phyloP scores from a whole-genome alignment of 108 stramenopile species.

The Skeletonema menzelii region DNA sequence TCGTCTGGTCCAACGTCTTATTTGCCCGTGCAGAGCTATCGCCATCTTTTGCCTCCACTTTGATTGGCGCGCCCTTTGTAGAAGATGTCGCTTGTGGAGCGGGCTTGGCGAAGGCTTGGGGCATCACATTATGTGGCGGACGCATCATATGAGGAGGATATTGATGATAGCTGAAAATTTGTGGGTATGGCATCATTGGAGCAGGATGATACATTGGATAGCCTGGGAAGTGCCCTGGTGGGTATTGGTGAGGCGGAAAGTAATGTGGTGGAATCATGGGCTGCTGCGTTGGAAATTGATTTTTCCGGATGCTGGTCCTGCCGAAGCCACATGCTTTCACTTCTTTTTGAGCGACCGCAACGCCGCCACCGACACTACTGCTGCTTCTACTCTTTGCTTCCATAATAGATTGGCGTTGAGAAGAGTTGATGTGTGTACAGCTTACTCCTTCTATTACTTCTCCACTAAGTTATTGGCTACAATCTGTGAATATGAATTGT shows the following conservation, averaged over 20 bases:
- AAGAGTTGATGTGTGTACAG: too few species aligned
- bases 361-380: background rate
- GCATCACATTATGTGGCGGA: background rate
- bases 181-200: background rate
- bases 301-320: background rate
- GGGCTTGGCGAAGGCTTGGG: background rate
- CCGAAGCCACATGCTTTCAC: background rate
- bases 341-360: background rate
- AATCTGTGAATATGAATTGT: too few species aligned
- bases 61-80: background rate
- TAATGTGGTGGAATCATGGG: background rate
- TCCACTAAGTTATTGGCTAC: too few species aligned
- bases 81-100: background rate
- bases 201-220: background rate
- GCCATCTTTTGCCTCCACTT: background rate
- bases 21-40: background rate
- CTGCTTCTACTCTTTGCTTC: background rate
- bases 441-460: too few species aligned
- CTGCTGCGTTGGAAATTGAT: background rate
- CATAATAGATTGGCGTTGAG: background rate
- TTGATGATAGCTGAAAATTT: background rate
- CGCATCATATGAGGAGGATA: background rate
- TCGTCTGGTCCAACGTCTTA: background rate
- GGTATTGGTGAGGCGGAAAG: background rate
- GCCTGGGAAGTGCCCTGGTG: background rate